phyloP scores from a whole-genome alignment of 2,329 filamentous ascomycete species.

The Fusarium pilosicola region DNA sequence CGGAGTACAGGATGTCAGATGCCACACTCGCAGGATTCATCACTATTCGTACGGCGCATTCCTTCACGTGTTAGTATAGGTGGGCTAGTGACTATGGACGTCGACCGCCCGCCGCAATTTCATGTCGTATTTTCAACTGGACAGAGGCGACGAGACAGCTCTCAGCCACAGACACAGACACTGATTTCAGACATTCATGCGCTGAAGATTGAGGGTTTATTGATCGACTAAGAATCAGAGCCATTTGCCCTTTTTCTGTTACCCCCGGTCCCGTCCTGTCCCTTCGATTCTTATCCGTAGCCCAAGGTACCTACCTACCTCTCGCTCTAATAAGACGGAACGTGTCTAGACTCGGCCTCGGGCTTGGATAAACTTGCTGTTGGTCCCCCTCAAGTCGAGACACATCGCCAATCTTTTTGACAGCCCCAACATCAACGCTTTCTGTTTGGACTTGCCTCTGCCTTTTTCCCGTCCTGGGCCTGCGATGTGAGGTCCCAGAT shows the following conservation, averaged over 20 bases:
- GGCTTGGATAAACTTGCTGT: conserved; percentile 17
- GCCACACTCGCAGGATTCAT: background rate
- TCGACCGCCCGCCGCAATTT: conserved; percentile 24
- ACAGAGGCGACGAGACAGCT: conserved; percentile 6
- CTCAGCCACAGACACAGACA: conserved; percentile 29
- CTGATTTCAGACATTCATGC: conserved; percentile 7
- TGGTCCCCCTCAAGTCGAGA: conserved; percentile 19
- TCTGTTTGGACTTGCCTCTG: background rate
- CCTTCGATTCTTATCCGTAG: background rate
- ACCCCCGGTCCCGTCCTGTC: background rate
- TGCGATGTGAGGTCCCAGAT: conserved; percentile 32
- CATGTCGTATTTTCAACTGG: conserved; percentile 16
- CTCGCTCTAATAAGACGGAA: conserved; percentile 3
- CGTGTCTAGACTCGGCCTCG: conserved; percentile 17
- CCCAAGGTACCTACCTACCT: conserved; percentile 1
- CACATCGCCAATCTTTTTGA: conserved; percentile 30
- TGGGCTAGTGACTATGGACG: background rate
- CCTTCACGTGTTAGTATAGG: conserved; percentile 32
- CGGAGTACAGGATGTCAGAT: conserved; percentile 12
- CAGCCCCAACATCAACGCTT: conserved; percentile 20
- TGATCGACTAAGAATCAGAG: background rate
- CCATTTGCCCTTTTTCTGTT: conserved; percentile 2
- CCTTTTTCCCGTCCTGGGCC: conserved; percentile 20
- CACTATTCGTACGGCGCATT: conserved; percentile 22
- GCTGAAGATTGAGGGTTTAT: conserved; percentile 16